Evolutionary conservation across 225 moss, liverwort and hornwort species (phyloP), one percentile per base, ranked within the genome.

Genomic region (Neckera pumila): DNA sequence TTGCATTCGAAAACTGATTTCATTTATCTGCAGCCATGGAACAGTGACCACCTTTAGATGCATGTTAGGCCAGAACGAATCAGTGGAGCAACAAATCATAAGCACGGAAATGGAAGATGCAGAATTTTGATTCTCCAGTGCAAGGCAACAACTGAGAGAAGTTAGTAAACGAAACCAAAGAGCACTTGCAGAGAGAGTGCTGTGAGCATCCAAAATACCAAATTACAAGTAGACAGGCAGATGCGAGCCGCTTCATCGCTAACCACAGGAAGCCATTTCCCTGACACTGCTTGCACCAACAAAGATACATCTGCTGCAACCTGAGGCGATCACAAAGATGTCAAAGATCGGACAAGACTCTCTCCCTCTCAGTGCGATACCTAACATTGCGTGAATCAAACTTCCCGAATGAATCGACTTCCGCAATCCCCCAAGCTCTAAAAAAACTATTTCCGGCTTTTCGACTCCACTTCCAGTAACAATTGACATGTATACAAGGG

Each of bases 1-100:
- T 82, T 92, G 94, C 87, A 92, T 75, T 74, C 94, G 95, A 73
- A 91, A 91, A 87, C 94, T 91, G 89, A 92, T 63, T 89, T 96
- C 95, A 57, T 90, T 89, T 86, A 95, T 93, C 96, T 95, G 92
- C 88, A 87, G 75, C 64, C 75, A 79, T 43, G 58, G 27, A 65
- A 74, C 34, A 82, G 57, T 17, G 71, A 87, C 84, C 86, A 67
- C 61, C 65, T 57, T 85, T 42, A 71, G 81, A 49, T 63, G 53
- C 72, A 82, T 49, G 42, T 22, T 49, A 79, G 66, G 53, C 81
- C 54, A 80, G 30, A 84, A 63, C 62, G 84, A 70, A 71, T 88
- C 58, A 23, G 34, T 51, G 67, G 49, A 57, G 69, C 28, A 54
- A 71, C 49, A 84, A 75, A 84, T 65, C 38, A 64, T 45, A 58